These are phyloP conservation scores for Fusarium stilboides DNA, from an alignment of 2,329 filamentous ascomycete genomes.

Conservation along the genomic window DNA sequence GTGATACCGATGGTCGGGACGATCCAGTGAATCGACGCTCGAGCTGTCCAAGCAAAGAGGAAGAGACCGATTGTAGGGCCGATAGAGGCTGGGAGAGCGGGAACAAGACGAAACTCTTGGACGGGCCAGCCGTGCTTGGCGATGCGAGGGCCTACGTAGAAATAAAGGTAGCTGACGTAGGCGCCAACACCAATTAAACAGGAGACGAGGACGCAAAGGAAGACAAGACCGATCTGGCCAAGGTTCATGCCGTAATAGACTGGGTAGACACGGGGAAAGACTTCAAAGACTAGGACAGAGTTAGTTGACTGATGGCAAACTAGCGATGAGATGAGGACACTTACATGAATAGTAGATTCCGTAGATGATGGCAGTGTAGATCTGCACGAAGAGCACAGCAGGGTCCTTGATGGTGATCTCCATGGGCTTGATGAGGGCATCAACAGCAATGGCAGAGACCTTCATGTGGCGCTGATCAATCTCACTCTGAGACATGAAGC, in stretches of 20 bases:
- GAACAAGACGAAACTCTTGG: constrained; percentile 69
- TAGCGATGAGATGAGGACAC: not conserved
- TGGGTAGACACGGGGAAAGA: constrained; percentile 76
- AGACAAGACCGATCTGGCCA: constrained; percentile 72
- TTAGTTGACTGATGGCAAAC: constrained; percentile 12
- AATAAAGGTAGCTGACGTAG: constrained; percentile 68
- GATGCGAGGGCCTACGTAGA: constrained; percentile 67
- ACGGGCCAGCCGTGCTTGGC: constrained; percentile 63
- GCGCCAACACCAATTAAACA: constrained; percentile 66
- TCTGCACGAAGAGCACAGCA: constrained; percentile 72
- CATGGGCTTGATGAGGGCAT: constrained; percentile 73
- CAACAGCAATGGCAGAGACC: constrained; percentile 62
- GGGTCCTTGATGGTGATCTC: constrained; percentile 74
- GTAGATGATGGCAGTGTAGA: constrained; percentile 75
- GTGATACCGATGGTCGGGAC: constrained; percentile 71
- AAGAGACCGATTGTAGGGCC: constrained; percentile 73
- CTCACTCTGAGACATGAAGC: constrained; percentile 74
- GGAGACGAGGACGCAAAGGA: constrained; percentile 72
- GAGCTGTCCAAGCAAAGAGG: constrained; percentile 72
- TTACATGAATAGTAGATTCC: constrained; percentile 72
- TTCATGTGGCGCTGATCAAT: constrained; percentile 72
- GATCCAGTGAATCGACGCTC: constrained; percentile 67
- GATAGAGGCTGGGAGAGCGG: constrained; percentile 67
- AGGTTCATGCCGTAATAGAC: constrained; percentile 72
- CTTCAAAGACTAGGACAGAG: constrained; percentile 66